These are phyloP conservation scores for Penicillium dipodomyicola DNA, from an alignment of 495 filamentous ascomycete species.

Conservation along the genomic window DNA sequence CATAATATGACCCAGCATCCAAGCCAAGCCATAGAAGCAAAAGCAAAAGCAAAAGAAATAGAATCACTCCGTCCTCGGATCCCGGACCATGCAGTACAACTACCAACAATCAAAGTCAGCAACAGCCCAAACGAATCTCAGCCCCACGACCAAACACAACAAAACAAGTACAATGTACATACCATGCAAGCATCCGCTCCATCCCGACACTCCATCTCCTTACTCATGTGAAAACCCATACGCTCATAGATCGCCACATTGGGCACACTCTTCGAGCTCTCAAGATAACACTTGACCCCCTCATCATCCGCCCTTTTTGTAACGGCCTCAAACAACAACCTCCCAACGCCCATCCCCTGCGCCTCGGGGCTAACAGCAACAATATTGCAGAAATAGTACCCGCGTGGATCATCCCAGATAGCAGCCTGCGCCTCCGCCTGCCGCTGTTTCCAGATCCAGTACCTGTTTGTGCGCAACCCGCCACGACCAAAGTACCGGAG, in stretches of 20 bases:
- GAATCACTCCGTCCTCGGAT: constrained; percentile 23
- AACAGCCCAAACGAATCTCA: constrained; percentile 4
- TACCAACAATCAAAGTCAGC: constrained; percentile 11
- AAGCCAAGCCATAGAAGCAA: neutral
- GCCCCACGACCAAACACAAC: neutral
- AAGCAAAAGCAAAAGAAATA: neutral
- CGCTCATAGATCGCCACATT: constrained; percentile 64
- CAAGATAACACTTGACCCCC: constrained; percentile 59
- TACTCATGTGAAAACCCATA: constrained; percentile 60
- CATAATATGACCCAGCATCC: neutral
- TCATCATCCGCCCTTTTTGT: constrained; percentile 56
- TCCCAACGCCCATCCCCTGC: constrained; percentile 59
- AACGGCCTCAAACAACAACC: constrained; percentile 54
- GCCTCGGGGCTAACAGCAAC: constrained; percentile 60
- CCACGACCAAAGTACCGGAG: constrained; percentile 54
- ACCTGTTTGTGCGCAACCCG: constrained; percentile 57
- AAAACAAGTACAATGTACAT: constrained; percentile 14
- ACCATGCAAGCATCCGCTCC: constrained; percentile 45
- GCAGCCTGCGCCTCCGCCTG: constrained; percentile 55
- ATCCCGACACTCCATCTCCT: constrained; percentile 60
- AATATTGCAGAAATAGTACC: constrained; percentile 69
- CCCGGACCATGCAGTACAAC: constrained; percentile 37
- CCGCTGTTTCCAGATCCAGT: constrained; percentile 64
- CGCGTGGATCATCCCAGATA: constrained; percentile 57
- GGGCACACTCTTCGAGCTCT: constrained; percentile 57